Conservation (phyloP, 2,329 filamentous ascomycete species). For the Venturia asperata region DNA sequence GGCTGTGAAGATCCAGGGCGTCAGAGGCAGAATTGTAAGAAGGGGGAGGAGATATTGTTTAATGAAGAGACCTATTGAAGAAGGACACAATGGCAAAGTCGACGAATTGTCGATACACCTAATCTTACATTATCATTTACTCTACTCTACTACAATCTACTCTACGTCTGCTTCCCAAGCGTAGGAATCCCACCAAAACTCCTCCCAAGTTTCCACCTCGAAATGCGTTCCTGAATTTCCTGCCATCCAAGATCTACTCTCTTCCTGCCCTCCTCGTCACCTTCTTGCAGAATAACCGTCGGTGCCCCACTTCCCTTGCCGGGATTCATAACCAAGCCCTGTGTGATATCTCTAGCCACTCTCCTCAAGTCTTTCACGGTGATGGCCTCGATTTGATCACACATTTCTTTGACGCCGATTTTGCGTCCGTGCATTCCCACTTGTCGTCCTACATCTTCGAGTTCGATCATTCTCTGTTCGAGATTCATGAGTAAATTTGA, state of each 20-base stretch:
- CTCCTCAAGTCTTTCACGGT: slow-evolving; percentile 73
- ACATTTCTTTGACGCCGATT: slow-evolving; percentile 91
- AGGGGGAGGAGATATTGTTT: no score
- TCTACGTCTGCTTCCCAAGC: background rate
- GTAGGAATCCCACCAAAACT: slow-evolving; percentile 30
- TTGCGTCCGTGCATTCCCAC: slow-evolving; percentile 95
- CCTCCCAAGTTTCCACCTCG: slow-evolving; percentile 72
- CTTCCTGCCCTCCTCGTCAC: slow-evolving; percentile 59
- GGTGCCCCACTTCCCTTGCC: slow-evolving; percentile 79
- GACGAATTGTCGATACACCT: background rate
- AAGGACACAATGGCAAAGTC: background rate
- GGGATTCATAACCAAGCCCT: slow-evolving; percentile 65
- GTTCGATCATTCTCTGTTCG: slow-evolving; percentile 92
- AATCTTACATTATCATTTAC: background rate
- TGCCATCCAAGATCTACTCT: slow-evolving; percentile 70
- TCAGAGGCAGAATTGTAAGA: no score
- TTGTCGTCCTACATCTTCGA: slow-evolving; percentile 90
- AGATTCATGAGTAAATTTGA: slow-evolving; percentile 93
- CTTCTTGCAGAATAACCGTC: slow-evolving; percentile 91
- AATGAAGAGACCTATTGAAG: no score
- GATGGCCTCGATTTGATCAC: slow-evolving; percentile 71
- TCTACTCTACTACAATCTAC: background rate
- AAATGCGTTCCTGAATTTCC: slow-evolving; percentile 81
- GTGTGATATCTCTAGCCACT: slow-evolving; percentile 72
- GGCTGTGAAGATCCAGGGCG: no score